phyloP scores from a whole-genome alignment of 1,284 basidiomycete genomes.

The Fomitiporia mediterranea region DNA sequence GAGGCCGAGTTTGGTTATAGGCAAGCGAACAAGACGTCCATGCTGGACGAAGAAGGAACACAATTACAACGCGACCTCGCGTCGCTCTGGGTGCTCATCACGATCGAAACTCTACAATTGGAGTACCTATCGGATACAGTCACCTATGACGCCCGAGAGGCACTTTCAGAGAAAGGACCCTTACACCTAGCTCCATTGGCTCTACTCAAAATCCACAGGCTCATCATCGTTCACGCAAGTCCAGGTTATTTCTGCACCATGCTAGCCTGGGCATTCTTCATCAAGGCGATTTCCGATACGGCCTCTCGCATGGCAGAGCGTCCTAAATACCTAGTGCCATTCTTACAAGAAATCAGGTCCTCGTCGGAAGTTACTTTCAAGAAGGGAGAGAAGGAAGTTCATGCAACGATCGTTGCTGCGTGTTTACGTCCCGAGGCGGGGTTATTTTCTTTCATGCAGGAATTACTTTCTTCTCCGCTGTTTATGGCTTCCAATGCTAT shows the following conservation, averaged over 20 bases:
- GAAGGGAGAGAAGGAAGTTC: constrained; percentile 50
- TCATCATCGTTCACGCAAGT: constrained; percentile 11
- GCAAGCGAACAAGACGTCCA: constrained; percentile 63
- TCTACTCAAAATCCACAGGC: constrained; percentile 32
- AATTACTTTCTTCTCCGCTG: constrained; percentile 61
- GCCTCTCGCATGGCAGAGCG: constrained; percentile 12
- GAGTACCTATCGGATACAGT: constrained; percentile 63
- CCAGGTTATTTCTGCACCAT: constrained; percentile 19
- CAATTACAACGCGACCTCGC: constrained; percentile 65
- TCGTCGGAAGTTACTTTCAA: constrained; percentile 24
- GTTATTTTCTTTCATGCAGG: constrained; percentile 50
- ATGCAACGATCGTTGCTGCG: constrained; percentile 49
- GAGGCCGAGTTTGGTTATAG: constrained; percentile 59
- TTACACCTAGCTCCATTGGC: constrained; percentile 54
- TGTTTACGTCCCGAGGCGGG: constrained; percentile 53
- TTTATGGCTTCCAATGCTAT: constrained; percentile 70
- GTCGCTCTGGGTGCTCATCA: constrained; percentile 72
- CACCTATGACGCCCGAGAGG: constrained; percentile 49
- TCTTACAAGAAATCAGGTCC: constrained; percentile 12
- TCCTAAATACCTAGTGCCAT: not conserved
- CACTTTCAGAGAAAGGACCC: constrained; percentile 43
- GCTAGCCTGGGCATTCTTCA: constrained; percentile 20
- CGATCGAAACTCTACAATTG: constrained; percentile 75
- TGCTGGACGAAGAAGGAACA: constrained; percentile 69
- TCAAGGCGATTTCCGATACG: constrained; percentile 15